phyloP scores from a whole-genome alignment of 108 stramenopile genomes.

The Skeletonema costatum region DNA sequence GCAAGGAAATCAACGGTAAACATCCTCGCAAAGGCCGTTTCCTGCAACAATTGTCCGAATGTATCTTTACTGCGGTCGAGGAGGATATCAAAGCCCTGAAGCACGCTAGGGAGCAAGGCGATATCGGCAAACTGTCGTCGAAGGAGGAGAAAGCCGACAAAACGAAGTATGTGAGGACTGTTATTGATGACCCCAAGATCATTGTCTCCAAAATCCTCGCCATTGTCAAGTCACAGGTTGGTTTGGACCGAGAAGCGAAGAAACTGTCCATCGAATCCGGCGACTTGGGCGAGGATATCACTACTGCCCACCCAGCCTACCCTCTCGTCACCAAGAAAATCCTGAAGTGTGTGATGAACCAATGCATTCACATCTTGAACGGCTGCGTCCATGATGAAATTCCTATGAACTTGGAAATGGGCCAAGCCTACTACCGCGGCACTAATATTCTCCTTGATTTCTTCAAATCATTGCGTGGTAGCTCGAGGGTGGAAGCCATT shows the following conservation, averaged over 20 bases:
- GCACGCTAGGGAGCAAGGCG: neutral
- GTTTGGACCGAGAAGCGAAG: neutral
- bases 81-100: neutral
- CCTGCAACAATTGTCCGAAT: neutral
- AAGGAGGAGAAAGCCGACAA: neutral
- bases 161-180: neutral
- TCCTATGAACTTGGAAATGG: neutral
- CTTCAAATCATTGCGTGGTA: neutral
- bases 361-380: constrained; percentile 19
- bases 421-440: neutral
- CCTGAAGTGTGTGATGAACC: neutral
- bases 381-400: constrained; percentile 2
- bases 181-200: neutral
- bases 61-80: neutral
- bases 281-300: neutral
- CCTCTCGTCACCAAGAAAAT: constrained; percentile 21
- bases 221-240: neutral
- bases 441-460: neutral
- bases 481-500: neutral
- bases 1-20: constrained; percentile 11
- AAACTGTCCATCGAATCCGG: neutral
- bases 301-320: constrained; percentile 6
- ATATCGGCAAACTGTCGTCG: neutral
- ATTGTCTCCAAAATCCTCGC: neutral
- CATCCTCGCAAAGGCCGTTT: neutral